Percentiles rank a stretch among this genome's conserved stretches.
Conservation (phyloP, 345 rosid genomes). For the Xanthoceras sorbifolium region DNA sequence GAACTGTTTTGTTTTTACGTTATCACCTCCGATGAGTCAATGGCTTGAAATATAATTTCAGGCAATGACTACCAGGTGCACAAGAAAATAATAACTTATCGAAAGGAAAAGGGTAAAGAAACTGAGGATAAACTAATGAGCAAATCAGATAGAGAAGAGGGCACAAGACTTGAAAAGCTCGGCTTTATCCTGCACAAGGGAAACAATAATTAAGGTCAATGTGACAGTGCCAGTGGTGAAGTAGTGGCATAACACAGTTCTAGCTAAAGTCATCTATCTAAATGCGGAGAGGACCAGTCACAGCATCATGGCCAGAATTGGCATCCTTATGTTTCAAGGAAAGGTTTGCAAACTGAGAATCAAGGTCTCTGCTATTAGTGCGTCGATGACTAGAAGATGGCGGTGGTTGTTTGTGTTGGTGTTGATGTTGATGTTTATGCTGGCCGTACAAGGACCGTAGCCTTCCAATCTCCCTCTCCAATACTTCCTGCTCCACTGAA, state of each 20-base stretch:
- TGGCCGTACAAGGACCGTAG: slow-evolving; percentile 51
- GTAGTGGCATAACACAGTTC: slow-evolving; percentile 27
- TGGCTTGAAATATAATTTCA: slow-evolving; percentile 35
- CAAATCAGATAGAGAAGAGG: slow-evolving; percentile 27
- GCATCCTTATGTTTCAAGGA: slow-evolving; percentile 74
- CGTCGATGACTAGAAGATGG: slow-evolving; percentile 76
- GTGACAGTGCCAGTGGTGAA: slow-evolving; percentile 14
- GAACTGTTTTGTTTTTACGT: slow-evolving; percentile 32
- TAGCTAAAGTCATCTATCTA: slow-evolving; percentile 38
- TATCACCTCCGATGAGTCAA: slow-evolving; percentile 85
- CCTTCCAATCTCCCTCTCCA: slow-evolving; percentile 94
- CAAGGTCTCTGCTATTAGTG: slow-evolving; percentile 75
- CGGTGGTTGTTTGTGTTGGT: slow-evolving; percentile 47
- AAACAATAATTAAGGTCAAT: slow-evolving; percentile 29
- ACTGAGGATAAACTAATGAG: slow-evolving; percentile 22
- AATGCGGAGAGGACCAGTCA: slow-evolving; percentile 62
- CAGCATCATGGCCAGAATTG: slow-evolving; percentile 59
- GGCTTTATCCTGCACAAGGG: slow-evolving; percentile 29
- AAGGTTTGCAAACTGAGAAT: slow-evolving; percentile 82
- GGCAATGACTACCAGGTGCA: slow-evolving; percentile 72
- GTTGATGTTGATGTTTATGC: slow-evolving; percentile 62
- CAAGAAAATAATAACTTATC: slow-evolving; percentile 38
- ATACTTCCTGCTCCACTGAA: slow-evolving; percentile 96
- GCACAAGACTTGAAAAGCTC: slow-evolving; percentile 27
- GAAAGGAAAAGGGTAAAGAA: slow-evolving; percentile 23